Base-by-base conservation (phyloP, 441 rosid species). In the Syzygium malaccense region DNA sequence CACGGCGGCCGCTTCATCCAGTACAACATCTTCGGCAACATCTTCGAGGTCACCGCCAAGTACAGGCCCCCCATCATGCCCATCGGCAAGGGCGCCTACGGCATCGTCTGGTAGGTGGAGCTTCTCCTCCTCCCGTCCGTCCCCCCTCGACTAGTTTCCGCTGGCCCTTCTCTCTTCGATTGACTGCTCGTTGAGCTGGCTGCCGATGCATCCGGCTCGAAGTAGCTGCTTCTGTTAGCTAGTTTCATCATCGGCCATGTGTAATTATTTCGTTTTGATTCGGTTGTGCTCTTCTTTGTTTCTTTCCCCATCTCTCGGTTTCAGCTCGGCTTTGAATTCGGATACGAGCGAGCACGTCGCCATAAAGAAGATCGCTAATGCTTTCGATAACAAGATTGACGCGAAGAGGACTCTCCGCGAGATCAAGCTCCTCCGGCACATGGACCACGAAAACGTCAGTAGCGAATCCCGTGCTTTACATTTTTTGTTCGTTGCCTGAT, bases 331-430 rank as follows among this genome's bases (percentile, higher is more conserved):
- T 1, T 78, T 94, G 90, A 94, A 96, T 91, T 94, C 95, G 6
- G 98, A 97, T 91, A 97, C 96, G 11, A 94, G 90, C 32, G 99
- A 96, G 91, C 91, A 91, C 14, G 97, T 96, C 51, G 99, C 99
- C 3, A 88, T 97, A 85, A 97, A 96, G 96, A 97, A 97, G 94
- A 95, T 96, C 54, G 91, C 93, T 25, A 93, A 96, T 92, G 96
- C 97, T 13, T 96, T 96, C 86, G 96, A 94, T 60, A 94, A 97
- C 93, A 92, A 88, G 80, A 92, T 96, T 49, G 96, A 94, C 45
- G 98, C 98, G 17, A 97, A 96, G 94, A 95, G 97, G 92, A 95
- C 99, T 28, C 98, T 97, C 55, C 98, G 99, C 2, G 99, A 96
- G 95, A 96, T 96, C 95, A 96, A 95, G 95, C 91, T 97, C 86